Base-by-base conservation (phyloP, 2,329 filamentous ascomycete genomes). In the Cordyceps militaris region DNA sequence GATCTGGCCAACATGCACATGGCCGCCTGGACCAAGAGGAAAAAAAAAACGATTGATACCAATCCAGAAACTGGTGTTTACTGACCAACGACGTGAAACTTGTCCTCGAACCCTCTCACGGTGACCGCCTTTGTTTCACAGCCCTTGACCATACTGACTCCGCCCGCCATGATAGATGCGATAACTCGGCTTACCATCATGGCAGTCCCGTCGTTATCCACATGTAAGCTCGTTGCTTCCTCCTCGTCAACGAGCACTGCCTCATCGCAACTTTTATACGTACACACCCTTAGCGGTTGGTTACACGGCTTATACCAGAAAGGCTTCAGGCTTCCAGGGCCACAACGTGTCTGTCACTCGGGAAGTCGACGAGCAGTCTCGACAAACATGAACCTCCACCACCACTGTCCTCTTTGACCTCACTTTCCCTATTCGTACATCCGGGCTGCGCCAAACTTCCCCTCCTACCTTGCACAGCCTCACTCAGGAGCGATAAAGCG, bases 391-490 rank as follows among this genome's bases (percentile, higher is more conserved):
- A 46, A 26, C 24, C 16, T 42, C 38, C 38, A 19, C 44, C 44
- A 19, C 24, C 3, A 10, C 16, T n/a, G 30, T 26, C 32, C 21
- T 26, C 38, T 8, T 21, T 19, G 13, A 26, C 47, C 32, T 38
- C 32, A 50, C 47, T 36, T 38, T 50, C 47, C 47, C 28, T n/a
- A 48, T 48, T 19, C 28, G 46, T 21, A 21, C n/a, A 24, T n/a
- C 23, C 42, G 13, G 14, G 14, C 36, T 16, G 14, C 38, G 16
- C 43, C 21, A 13, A 43, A 13, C 21, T 43, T 24, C 4, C 5
- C 11, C 19, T 34, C 34, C n/a, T 48, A 47, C 9, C 43, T 38
- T 53, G 50, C 50, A 53, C 50, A 53, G 50, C 50, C 50, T 53
- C 50, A 23, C 34, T 43, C 40, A 32, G 13, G 26, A 23, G 38